These are phyloP conservation scores for Rhododendron griersonianum DNA, from an alignment of 148 eudicot species.

Conservation along the genomic window DNA sequence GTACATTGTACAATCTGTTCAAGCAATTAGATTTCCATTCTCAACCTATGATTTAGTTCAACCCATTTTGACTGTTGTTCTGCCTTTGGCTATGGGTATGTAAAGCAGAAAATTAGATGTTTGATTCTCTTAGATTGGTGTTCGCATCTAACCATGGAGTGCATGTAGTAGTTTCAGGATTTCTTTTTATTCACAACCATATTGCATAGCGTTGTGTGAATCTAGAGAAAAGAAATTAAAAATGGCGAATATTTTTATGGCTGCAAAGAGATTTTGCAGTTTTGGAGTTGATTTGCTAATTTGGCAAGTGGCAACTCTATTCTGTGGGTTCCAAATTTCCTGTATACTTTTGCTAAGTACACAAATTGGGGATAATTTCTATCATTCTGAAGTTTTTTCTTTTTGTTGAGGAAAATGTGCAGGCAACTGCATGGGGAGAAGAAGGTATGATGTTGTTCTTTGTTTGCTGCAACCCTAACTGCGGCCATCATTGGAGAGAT, in stretches of 20 bases:
- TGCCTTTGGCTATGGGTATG: background rate
- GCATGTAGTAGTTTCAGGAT: background rate
- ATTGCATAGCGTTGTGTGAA: background rate
- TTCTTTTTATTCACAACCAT: background rate
- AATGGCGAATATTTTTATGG: background rate
- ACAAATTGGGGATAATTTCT: background rate
- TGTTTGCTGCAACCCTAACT: conserved; percentile 87
- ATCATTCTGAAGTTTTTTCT: background rate
- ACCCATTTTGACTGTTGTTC: background rate
- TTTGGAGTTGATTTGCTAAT: background rate
- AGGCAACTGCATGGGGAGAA: conserved; percentile 91
- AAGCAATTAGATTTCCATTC: background rate
- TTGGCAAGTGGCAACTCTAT: background rate
- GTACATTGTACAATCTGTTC: background rate
- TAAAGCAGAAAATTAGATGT: no score
- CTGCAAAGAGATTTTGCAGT: background rate
- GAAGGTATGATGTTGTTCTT: conserved; percentile 91
- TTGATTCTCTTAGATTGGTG: no score
- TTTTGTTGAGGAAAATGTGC: conserved; percentile 2
- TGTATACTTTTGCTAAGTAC: background rate
- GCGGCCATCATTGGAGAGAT: conserved; percentile 86
- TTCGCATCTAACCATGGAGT: no score
- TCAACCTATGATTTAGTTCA: background rate
- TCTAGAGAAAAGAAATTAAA: background rate
- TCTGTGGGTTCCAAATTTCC: background rate